Percentiles rank a stretch among this genome's conserved stretches.
These are phyloP conservation scores for Cucumis sativus DNA, from an alignment of 306 rosid genomes.

Conservation along the genomic window Cucumber_9930_V3 NC_026659.2:26307001-26307500, in stretches of 20 bases:
- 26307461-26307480: conserved; percentile 73
- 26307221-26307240: conserved; percentile 62
- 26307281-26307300: conserved; percentile 66
- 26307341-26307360: conserved; percentile 63
- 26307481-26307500: conserved; percentile 60
- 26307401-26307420: conserved; percentile 66
- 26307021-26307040: neutral
- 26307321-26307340: conserved; percentile 47
- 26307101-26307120: neutral
- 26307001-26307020: neutral
- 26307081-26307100: neutral
- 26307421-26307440: conserved; percentile 66
- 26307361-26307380: conserved; percentile 43
- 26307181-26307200: conserved; percentile 54
- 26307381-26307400: conserved; percentile 44
- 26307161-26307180: conserved; percentile 20
- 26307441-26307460: conserved; percentile 53
- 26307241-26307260: conserved; percentile 75
- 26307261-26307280: conserved; percentile 50
- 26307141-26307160: neutral
- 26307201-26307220: conserved; percentile 51
- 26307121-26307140: neutral
- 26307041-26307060: neutral
- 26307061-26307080: neutral
- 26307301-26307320: conserved; percentile 63